Evolutionary conservation across 768 basidiomycete species (phyloP).

Genomic region (Suillus decipiens): DNA sequence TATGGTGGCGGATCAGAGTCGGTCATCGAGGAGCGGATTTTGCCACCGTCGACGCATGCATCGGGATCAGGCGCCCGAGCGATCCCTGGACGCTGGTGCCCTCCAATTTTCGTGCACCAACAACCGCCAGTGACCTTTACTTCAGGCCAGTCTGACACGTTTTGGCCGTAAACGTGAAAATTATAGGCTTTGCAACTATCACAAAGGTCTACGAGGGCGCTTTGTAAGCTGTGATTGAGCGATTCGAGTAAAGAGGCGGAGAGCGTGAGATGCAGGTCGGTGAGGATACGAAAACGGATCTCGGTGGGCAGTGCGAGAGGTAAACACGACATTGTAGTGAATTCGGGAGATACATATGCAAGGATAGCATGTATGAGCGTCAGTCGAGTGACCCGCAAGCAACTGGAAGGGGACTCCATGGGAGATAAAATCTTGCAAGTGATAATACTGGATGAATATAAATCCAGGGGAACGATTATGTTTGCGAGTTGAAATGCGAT

Average conservation of each 20-base stretch:
- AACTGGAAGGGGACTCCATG: conserved; percentile 21
- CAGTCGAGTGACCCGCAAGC: conserved; percentile 40
- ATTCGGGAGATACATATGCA: conserved; percentile 47
- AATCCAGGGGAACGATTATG: neutral
- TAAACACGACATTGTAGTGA: conserved; percentile 34
- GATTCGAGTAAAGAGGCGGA: conserved; percentile 42
- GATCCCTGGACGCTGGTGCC: conserved; percentile 11
- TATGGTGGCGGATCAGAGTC: conserved; percentile 34
- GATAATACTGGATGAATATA: conserved; percentile 1
- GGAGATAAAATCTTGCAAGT: neutral
- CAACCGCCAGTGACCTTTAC: conserved; percentile 47
- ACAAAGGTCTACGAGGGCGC: conserved; percentile 39
- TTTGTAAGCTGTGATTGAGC: conserved; percentile 43
- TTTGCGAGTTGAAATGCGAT: neutral
- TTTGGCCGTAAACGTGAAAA: conserved; percentile 52
- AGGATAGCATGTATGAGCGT: conserved; percentile 55
- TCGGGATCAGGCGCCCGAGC: conserved; percentile 14
- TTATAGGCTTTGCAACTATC: conserved; percentile 52
- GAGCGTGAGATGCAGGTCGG: conserved; percentile 44
- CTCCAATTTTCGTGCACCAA: conserved; percentile 38
- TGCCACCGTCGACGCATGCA: conserved; percentile 18
- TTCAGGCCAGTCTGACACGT: conserved; percentile 56
- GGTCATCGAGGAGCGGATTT: conserved; percentile 34
- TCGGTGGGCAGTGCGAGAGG: conserved; percentile 46
- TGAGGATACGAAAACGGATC: conserved; percentile 53